These are phyloP conservation scores for Blastocystis sp. DNA, from an alignment of 352 stramenopile species.

Conservation along the genomic window DNA sequence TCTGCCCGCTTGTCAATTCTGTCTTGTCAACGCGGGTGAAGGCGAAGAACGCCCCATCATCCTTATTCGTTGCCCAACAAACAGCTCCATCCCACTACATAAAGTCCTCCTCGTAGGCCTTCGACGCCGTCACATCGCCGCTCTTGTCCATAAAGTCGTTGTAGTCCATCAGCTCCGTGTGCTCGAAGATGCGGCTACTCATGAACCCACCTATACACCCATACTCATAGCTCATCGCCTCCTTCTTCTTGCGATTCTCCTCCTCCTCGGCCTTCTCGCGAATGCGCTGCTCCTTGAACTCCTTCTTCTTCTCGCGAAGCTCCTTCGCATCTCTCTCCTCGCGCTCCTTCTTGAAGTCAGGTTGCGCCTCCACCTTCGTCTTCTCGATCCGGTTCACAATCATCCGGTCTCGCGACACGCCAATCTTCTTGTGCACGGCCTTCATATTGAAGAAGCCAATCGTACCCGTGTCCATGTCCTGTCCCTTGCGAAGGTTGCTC, in stretches of 20 bases:
- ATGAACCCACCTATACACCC: slow-evolving; percentile 54
- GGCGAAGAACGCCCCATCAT: slow-evolving; percentile 9
- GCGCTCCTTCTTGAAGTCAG: slow-evolving; percentile 66
- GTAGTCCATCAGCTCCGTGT: slow-evolving; percentile 61
- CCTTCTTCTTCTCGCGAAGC: slow-evolving; percentile 71
- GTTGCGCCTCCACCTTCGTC: slow-evolving; percentile 71
- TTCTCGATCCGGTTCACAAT: slow-evolving; percentile 72
- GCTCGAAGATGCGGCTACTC: slow-evolving; percentile 54
- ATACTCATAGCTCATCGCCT: slow-evolving; percentile 70
- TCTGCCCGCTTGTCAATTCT: slow-evolving; percentile 60
- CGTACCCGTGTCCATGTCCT: slow-evolving; percentile 84
- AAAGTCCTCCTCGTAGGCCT: slow-evolving; percentile 58
- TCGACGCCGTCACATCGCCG: slow-evolving; percentile 40
- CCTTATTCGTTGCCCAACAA: slow-evolving; percentile 3
- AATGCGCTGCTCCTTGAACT: slow-evolving; percentile 78
- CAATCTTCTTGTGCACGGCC: slow-evolving; percentile 72
- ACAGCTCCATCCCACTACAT: slow-evolving; percentile 33
- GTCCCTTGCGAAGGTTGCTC: slow-evolving; percentile 85
- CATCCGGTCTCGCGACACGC: slow-evolving; percentile 70
- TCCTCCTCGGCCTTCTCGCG: slow-evolving; percentile 69
- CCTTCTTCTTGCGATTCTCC: slow-evolving; percentile 54
- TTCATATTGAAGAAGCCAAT: slow-evolving; percentile 74
- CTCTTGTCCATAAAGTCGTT: slow-evolving; percentile 61
- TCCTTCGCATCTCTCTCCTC: slow-evolving; percentile 53
- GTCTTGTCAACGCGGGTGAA: neutral